Percentiles rank a stretch among this genome's conserved stretches.
Conservation (phyloP, 257 asterid genomes). For the Fraxinus excelsior region DNA sequence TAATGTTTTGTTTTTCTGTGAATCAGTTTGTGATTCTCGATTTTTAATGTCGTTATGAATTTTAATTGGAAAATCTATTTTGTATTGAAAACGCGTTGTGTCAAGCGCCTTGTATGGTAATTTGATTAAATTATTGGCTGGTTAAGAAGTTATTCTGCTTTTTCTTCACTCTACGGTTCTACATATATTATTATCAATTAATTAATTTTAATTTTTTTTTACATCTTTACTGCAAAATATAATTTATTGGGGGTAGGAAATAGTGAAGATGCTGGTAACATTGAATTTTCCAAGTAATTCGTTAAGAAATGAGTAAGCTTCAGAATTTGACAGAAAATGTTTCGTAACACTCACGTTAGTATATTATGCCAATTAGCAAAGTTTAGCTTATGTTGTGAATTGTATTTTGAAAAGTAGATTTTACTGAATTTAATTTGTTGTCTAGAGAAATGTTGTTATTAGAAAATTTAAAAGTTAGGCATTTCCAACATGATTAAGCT, state of each 20-base stretch:
- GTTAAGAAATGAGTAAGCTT: background rate
- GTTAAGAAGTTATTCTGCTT: background rate
- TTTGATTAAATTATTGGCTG: background rate
- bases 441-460: background rate
- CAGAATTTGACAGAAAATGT: background rate
- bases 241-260: no score
- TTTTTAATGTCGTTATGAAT: background rate
- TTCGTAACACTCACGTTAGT: no score
- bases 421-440: background rate
- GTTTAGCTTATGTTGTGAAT: background rate
- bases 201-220: no score
- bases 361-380: background rate
- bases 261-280: no score
- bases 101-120: background rate
- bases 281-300: no score
- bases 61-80: background rate
- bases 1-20: background rate
- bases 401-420: background rate
- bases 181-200: background rate
- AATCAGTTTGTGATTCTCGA: background rate
- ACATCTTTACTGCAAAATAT: no score
- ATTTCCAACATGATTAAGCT: background rate
- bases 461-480: background rate
- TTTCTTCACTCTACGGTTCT: background rate
- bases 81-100: background rate